These are phyloP conservation scores for Linnemannia zychae DNA, from an alignment of 192 early-diverging fungal species.

Conservation along the genomic window DNA sequence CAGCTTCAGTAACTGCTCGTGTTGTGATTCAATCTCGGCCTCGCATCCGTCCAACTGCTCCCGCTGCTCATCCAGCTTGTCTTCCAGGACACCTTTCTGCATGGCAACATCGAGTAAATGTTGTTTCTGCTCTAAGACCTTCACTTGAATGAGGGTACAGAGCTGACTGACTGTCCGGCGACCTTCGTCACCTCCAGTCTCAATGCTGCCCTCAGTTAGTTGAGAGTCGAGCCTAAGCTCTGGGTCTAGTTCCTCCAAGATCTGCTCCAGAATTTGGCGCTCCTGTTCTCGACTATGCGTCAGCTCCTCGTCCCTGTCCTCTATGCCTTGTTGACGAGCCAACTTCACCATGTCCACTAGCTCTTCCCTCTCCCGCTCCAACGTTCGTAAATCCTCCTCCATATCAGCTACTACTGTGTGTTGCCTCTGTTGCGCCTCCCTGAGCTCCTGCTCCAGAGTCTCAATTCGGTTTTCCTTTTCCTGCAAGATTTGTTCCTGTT, in stretches of 20 bases:
- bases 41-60: slow-evolving; percentile 30
- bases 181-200: not conserved
- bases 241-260: slow-evolving; percentile 26
- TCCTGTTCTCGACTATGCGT: slow-evolving; percentile 20
- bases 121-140: slow-evolving; percentile 4
- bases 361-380: slow-evolving; percentile 16
- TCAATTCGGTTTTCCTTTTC: slow-evolving; percentile 52
- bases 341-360: slow-evolving; percentile 16
- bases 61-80: slow-evolving; percentile 16
- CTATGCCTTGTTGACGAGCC: slow-evolving; percentile 10
- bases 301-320: slow-evolving; percentile 21
- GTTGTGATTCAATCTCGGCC: slow-evolving; percentile 30
- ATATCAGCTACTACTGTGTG: slow-evolving; percentile 37
- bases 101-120: not conserved
- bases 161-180: not conserved
- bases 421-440: slow-evolving; percentile 33
- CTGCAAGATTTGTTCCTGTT: slow-evolving; percentile 29
- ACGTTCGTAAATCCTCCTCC: slow-evolving; percentile 28
- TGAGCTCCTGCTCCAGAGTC: slow-evolving; percentile 34
- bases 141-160: slow-evolving; percentile 20
- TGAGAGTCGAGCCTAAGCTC: slow-evolving; percentile 7
- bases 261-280: slow-evolving; percentile 16
- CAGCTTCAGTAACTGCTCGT: slow-evolving; percentile 24
- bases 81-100: slow-evolving; percentile 12
- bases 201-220: not conserved